Evolutionary conservation across 2,329 filamentous ascomycete genomes (phyloP).

Genomic region (Calycina herbarum): DNA sequence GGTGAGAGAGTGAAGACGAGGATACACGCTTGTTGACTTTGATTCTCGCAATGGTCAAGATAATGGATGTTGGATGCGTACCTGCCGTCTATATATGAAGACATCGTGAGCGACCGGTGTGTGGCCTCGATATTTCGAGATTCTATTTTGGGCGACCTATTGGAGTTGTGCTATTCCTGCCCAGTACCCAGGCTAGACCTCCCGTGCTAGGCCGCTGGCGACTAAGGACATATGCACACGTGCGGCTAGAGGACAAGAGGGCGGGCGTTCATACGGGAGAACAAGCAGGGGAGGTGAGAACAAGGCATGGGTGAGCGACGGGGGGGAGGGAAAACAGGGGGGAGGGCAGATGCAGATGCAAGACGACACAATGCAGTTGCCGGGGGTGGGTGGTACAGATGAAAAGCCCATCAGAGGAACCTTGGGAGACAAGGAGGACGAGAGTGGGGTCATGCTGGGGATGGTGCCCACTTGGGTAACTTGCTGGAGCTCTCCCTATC

Average conservation of each 20-base stretch:
- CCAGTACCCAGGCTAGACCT: constrained; percentile 26
- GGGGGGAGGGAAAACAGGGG: constrained; percentile 13
- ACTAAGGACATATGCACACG: constrained; percentile 33
- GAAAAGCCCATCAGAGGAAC: constrained; percentile 9
- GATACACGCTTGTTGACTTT: constrained; percentile 31
- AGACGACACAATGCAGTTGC: constrained; percentile 12
- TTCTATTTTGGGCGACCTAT: constrained; percentile 46
- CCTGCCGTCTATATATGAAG: constrained; percentile 34
- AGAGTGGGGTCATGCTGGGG: neutral
- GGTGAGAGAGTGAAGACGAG: constrained; percentile 23
- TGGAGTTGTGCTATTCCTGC: constrained; percentile 41
- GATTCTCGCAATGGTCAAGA: constrained; percentile 28
- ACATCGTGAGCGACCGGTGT: constrained; percentile 15
- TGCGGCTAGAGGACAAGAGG: constrained; percentile 28
- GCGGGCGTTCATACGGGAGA: constrained; percentile 14
- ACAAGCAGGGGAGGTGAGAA: constrained; percentile 11
- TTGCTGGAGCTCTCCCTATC: neutral
- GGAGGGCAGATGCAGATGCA: constrained; percentile 15
- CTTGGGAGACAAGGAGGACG: neutral
- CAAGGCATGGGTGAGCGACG: constrained; percentile 16
- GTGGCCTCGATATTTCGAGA: constrained; percentile 38
- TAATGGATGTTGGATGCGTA: constrained; percentile 27
- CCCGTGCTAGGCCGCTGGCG: constrained; percentile 27
- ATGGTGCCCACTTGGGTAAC: constrained; percentile 3
- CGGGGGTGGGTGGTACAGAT: constrained; percentile 19